Percentiles rank a stretch among this genome's conserved stretches.
Evolutionary conservation across 495 filamentous ascomycete species (phyloP).

Genomic region (Penicillium riverlandense): DNA sequence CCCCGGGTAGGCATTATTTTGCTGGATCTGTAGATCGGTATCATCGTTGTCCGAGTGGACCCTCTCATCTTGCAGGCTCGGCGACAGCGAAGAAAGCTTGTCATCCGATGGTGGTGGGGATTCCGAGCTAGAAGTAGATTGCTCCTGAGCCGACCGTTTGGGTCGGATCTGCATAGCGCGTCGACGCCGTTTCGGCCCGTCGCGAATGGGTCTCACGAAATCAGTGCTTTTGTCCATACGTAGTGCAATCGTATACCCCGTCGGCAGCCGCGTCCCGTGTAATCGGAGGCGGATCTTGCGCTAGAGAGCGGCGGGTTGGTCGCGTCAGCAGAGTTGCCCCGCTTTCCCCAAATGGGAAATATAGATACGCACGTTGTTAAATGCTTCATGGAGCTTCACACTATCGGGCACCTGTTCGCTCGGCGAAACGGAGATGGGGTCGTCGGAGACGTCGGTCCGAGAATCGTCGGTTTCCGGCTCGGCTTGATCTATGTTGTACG

Average conservation of each 20-base stretch:
- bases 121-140: conserved; percentile 15
- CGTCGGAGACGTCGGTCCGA: conserved; percentile 16
- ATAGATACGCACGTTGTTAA: conserved; percentile 33
- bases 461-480: conserved; percentile 41
- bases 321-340: too few relatives aligned
- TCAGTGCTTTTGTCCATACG: conserved; percentile 47
- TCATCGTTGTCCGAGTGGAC: conserved; percentile 10
- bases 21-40: conserved; percentile 43
- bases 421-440: background rate
- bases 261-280: conserved; percentile 51
- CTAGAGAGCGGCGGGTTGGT: conserved; percentile 4
- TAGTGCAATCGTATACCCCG: conserved; percentile 49
- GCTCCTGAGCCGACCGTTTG: conserved; percentile 1
- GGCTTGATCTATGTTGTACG: conserved; percentile 24
- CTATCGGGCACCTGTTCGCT: conserved; percentile 34
- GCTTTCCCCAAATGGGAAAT: background rate
- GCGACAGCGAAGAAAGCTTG: background rate
- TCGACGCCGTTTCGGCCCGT: conserved; percentile 24
- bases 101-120: background rate
- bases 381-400: conserved; percentile 46
- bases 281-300: conserved; percentile 57
- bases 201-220: conserved; percentile 15
- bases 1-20: conserved; percentile 57
- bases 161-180: background rate
- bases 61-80: background rate